Evolutionary conservation across 192 early-diverging fungal genomes (phyloP).

Genomic region (Backusella tuberculispora): DNA sequence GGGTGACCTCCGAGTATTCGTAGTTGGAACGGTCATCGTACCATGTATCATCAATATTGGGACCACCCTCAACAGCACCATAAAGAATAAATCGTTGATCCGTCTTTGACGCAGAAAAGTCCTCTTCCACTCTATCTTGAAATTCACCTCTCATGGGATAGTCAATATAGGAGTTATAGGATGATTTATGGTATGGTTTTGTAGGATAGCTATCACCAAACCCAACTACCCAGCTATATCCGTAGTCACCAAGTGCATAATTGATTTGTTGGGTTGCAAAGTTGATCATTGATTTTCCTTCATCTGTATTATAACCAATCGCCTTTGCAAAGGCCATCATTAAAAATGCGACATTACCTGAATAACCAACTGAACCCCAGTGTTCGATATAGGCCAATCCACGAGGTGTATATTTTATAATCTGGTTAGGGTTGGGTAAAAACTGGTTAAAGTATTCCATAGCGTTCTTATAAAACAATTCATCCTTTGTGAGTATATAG

Average conservation of each 20-base stretch:
- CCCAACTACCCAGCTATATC: conserved; percentile 55
- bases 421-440: conserved; percentile 42
- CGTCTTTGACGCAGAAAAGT: conserved; percentile 48
- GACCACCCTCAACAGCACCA: conserved; percentile 62
- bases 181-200: conserved; percentile 56
- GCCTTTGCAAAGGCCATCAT: conserved; percentile 50
- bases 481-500: conserved; percentile 48
- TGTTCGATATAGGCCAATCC: conserved; percentile 48
- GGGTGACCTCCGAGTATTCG: conserved; percentile 55
- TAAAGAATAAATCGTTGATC: conserved; percentile 55
- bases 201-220: conserved; percentile 53
- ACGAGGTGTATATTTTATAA: conserved; percentile 51
- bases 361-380: conserved; percentile 56
- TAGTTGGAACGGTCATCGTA: conserved; percentile 55
- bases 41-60: conserved; percentile 56
- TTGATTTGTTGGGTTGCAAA: conserved; percentile 59
- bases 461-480: conserved; percentile 38
- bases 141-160: conserved; percentile 53
- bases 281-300: conserved; percentile 27
- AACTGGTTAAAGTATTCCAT: conserved; percentile 42
- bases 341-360: conserved; percentile 49
- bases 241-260: conserved; percentile 57
- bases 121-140: conserved; percentile 49
- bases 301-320: conserved; percentile 28
- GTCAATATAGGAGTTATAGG: conserved; percentile 58